Conservation (phyloP, 2,329 filamentous ascomycete species). For the Chaetomiaceae sp. region DNA sequence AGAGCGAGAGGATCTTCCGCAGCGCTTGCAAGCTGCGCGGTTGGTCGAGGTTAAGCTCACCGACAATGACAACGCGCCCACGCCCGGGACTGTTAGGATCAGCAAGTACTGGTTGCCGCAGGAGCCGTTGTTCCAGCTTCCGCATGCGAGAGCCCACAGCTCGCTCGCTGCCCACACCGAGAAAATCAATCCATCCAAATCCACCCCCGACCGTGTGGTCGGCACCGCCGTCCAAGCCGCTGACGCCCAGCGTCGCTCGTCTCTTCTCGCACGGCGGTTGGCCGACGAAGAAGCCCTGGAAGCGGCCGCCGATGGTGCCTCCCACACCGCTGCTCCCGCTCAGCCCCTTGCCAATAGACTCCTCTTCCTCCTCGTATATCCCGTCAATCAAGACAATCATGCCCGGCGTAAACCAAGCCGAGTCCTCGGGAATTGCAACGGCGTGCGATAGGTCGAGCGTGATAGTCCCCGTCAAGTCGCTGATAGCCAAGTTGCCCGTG, state of each 20-base stretch:
- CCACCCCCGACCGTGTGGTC: slow-evolving; percentile 65
- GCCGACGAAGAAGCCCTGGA: slow-evolving; percentile 83
- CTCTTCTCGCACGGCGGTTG: slow-evolving; percentile 87
- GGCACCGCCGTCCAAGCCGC: slow-evolving; percentile 49
- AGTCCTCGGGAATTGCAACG: slow-evolving; percentile 73
- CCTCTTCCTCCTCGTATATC: slow-evolving; percentile 90
- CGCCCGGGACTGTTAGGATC: slow-evolving; percentile 33
- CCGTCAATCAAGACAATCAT: slow-evolving; percentile 96
- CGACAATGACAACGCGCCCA: slow-evolving; percentile 64
- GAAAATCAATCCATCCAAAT: slow-evolving; percentile 96
- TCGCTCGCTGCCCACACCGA: slow-evolving; percentile 84
- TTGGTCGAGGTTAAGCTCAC: slow-evolving; percentile 80
- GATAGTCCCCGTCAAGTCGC: slow-evolving; percentile 84
- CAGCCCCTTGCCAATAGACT: slow-evolving; percentile 60
- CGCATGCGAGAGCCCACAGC: slow-evolving; percentile 79
- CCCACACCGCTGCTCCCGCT: slow-evolving; percentile 77
- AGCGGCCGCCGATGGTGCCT: slow-evolving; percentile 84
- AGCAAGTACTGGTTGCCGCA: slow-evolving; percentile 37
- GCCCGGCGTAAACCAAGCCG: slow-evolving; percentile 87
- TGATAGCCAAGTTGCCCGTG: slow-evolving; percentile 73
- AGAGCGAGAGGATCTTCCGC: slow-evolving; percentile 68
- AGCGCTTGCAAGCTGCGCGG: slow-evolving; percentile 76
- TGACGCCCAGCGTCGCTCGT: slow-evolving; percentile 68
- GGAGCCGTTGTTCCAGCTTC: slow-evolving; percentile 63
- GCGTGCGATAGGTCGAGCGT: slow-evolving; percentile 76